Conservation (phyloP, 2,329 filamentous ascomycete species). For the Davidsoniella neocaledoniae region DNA sequence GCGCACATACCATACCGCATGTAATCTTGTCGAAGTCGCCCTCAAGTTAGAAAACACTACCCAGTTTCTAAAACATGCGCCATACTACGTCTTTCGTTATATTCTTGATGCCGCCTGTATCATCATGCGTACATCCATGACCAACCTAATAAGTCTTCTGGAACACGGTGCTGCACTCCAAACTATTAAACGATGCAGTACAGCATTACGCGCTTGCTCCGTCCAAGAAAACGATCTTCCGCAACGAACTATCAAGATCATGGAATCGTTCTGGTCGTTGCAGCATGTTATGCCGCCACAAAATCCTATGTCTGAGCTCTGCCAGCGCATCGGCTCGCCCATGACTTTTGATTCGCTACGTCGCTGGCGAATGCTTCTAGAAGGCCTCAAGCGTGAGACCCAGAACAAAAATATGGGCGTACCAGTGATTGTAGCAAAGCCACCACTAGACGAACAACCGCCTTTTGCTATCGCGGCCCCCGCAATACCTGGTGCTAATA, state of each 20-base stretch:
- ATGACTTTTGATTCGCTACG: conserved; percentile 33
- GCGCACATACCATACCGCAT: conserved; percentile 31
- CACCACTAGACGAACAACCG: background rate
- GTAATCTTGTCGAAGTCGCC: conserved; percentile 26
- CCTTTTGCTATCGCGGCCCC: background rate
- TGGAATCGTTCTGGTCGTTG: conserved; percentile 32
- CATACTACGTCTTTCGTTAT: conserved; percentile 32
- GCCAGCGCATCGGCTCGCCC: conserved; percentile 31
- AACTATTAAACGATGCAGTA: conserved; percentile 18
- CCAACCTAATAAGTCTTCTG: conserved; percentile 20
- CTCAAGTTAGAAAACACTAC: conserved; percentile 26
- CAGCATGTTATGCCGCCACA: conserved; percentile 22
- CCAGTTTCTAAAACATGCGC: conserved; percentile 28
- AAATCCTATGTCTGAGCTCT: conserved; percentile 25
- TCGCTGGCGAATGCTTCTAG: conserved; percentile 28
- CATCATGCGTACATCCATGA: conserved; percentile 19
- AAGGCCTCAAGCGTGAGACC: conserved; percentile 21
- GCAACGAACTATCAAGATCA: conserved; percentile 26
- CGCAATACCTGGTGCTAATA: background rate
- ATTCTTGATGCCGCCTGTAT: conserved; percentile 30
- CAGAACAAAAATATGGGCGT: conserved; percentile 7
- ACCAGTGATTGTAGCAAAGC: conserved; percentile 12
- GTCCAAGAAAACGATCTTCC: conserved; percentile 33
- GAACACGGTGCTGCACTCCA: conserved; percentile 26
- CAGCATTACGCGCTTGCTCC: conserved; percentile 23